phyloP scores from a whole-genome alignment of 2,329 filamentous ascomycete genomes.

The Pezicula radicicola region DNA sequence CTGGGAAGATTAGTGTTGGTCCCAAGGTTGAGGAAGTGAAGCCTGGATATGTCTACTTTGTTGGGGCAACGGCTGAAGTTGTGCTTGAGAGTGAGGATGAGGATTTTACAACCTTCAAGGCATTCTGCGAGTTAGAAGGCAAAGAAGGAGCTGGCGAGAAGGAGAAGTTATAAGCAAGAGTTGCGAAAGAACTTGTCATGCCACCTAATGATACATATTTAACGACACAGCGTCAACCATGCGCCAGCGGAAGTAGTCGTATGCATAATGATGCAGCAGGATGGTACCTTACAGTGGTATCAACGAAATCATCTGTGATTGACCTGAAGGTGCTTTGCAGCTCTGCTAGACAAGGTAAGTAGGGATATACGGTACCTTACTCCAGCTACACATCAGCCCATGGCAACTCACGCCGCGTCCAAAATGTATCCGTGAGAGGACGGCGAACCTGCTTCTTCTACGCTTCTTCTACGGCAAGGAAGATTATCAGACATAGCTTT shows the following conservation, averaged over 20 bases:
- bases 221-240: too few species aligned
- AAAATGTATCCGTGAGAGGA: not conserved
- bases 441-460: not conserved
- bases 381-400: not conserved
- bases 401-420: not conserved
- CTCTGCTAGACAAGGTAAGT: too few species aligned
- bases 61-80: conserved; percentile 83
- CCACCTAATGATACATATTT: too few species aligned
- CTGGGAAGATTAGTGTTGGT: conserved; percentile 81
- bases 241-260: too few species aligned
- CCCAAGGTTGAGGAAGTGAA: conserved; percentile 73
- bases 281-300: too few species aligned
- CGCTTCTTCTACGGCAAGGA: not conserved
- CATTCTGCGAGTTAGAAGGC: conserved; percentile 79
- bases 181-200: conserved; percentile 5
- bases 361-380: too few species aligned
- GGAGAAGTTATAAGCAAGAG: conserved; percentile 16
- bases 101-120: conserved; percentile 85
- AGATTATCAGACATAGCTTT: too few species aligned
- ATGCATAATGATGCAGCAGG: too few species aligned
- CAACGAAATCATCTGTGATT: too few species aligned
- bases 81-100: conserved; percentile 72
- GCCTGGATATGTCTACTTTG: conserved; percentile 75
- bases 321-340: too few species aligned
- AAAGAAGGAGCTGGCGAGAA: conserved; percentile 31